Conservation (phyloP, 139 green algal species). For the Pleodorina starrii region DNA sequence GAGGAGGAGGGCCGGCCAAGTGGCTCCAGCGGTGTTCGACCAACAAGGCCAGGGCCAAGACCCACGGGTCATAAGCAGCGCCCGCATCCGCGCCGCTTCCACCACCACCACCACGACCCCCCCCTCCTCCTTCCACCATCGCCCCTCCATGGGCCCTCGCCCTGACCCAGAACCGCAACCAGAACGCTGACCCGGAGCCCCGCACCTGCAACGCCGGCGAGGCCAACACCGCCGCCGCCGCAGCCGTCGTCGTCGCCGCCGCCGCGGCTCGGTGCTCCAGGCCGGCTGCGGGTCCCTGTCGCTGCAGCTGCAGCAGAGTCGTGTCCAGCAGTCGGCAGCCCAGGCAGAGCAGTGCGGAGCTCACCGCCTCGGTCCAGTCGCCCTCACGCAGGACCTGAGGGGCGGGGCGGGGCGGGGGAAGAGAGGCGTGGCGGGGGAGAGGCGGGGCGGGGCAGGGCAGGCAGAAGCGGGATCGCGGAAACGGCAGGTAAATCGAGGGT, state of each 20-base stretch:
- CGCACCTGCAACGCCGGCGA: not conserved
- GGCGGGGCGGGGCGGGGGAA: not conserved
- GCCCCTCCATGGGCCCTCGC: too few species aligned
- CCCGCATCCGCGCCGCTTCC: too few species aligned
- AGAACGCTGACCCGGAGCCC: not conserved
- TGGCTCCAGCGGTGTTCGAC: too few species aligned
- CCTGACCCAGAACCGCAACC: too few species aligned
- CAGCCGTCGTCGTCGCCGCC: not conserved
- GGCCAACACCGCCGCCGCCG: not conserved
- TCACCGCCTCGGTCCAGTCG: constrained; percentile 74
- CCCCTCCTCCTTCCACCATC: too few species aligned
- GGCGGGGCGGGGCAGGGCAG: not conserved
- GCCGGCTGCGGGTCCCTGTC: not conserved
- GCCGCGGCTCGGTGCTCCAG: not conserved
- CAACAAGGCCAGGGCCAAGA: too few species aligned
- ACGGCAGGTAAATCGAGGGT: too few species aligned
- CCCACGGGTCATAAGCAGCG: too few species aligned
- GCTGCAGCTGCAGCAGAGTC: constrained; percentile 33
- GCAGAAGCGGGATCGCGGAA: not conserved
- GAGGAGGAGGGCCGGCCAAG: too few species aligned
- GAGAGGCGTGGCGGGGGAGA: not conserved
- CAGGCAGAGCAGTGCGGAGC: constrained; percentile 60
- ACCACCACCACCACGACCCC: too few species aligned
- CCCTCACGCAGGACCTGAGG: constrained; percentile 69
- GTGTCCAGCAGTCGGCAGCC: constrained; percentile 68